Evolutionary conservation across 1,284 basidiomycete species (phyloP).

Genomic region (Fistulinella cinereoalba): DNA sequence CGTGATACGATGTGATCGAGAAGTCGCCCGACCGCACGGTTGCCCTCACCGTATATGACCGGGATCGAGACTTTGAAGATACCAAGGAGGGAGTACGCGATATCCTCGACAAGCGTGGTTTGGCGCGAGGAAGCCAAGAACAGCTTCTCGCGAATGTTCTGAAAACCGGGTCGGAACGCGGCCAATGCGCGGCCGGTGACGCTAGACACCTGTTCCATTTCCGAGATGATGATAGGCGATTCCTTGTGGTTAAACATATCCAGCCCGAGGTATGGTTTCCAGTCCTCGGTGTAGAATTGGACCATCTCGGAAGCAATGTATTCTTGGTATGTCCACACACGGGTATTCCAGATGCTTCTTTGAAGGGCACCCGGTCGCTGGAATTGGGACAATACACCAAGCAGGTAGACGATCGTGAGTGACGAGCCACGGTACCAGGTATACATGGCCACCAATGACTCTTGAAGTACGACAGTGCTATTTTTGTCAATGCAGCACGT

Average conservation of each 20-base stretch:
- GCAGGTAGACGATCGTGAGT: neutral
- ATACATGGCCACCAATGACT: too few relatives aligned
- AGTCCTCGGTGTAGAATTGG: too few relatives aligned
- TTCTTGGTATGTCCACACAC: too few relatives aligned
- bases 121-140: neutral
- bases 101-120: too few relatives aligned
- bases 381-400: neutral
- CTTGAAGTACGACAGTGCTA: too few relatives aligned
- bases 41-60: neutral
- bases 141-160: neutral
- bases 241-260: too few relatives aligned
- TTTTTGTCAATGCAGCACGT: too few relatives aligned
- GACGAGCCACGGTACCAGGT: too few relatives aligned
- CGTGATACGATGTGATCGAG: neutral
- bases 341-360: constrained; percentile 1
- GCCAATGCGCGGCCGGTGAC: neutral
- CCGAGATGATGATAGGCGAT: neutral
- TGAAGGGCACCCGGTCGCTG: neutral
- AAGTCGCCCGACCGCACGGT: neutral
- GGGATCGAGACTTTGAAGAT: neutral
- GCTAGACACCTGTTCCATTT: neutral
- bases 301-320: too few relatives aligned
- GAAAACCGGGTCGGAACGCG: neutral
- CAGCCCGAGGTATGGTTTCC: too few relatives aligned
- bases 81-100: too few relatives aligned